Base-by-base conservation (phyloP, 1,139 yeast genomes). In the Candida sojae region DNA sequence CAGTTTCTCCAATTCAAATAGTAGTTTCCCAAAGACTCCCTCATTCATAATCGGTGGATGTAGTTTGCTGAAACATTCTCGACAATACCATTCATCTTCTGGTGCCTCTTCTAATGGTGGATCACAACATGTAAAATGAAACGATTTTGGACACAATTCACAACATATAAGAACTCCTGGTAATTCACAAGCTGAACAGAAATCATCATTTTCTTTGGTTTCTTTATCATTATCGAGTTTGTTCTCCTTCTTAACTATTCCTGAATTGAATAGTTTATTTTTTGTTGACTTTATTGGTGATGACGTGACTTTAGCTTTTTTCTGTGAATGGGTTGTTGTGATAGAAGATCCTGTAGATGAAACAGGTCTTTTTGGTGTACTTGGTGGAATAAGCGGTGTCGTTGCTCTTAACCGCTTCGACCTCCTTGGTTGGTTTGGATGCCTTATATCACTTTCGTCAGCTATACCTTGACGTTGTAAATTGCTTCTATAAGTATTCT, bases 141-240 rank as follows among this genome's bases (percentile, higher is more conserved):
- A 93, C 1, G 97, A 88, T 59, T 79, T 80, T 0, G 97, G 97
- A 66, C 99, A 93, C 2, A 88, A 77, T 57, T 93, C 99, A 68
- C 99, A 93, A 66, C 98, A 93, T 30, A 93, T 75, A 55, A 93
- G 90, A 35, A 88, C 77, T 7, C 99, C 99, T 0, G 92, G 75
- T 28, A 91, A 90, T 1, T 95, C 91, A 68, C 99, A 93, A 0
- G 95, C 78, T 25, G 88, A 75, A 61, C 99, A 93, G 63, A 79
- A 91, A 65, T 93, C 99, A 55, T 92, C 95, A 63, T 93, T 93
- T 52, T 82, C 77, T 53, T 71, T 59, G 46, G 70, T 59, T 38
- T 66, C 54, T 46, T 67, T 69, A 4, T 61, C 63, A 32, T 53
- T 44, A 12, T 51, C 53, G 13, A 4, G 13, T 31, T 36, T 4